Base-by-base conservation (phyloP, 768 basidiomycete species). In the Nevesoporus exiguus region DNA sequence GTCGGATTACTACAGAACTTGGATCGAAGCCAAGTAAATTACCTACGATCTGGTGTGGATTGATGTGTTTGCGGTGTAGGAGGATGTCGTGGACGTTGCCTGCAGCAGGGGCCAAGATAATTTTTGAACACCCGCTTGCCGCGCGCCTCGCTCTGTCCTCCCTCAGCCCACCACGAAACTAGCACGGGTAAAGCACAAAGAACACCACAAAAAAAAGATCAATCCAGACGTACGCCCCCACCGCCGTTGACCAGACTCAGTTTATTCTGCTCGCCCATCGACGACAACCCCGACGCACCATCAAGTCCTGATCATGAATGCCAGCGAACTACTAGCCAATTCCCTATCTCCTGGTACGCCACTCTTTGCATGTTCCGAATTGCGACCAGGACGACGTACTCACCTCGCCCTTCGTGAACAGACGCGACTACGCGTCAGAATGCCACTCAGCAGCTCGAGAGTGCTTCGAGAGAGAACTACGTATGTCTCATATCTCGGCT, bases 401-500 rank as follows among this genome's bases (percentile, higher is more conserved):
- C 50, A 56, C 61, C 61, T 62, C 65, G 40, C 59, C 47, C 52
- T 56, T 54, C 51, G 36, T 62, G 52, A 55, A 39, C 67, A 97
- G 95, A 97, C 78, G 82, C 88, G 59, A 80, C 74, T 74, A 90
- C 88, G 80, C 92, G 95, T 84, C 84, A 93, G 71, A 84, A 84
- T 82, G 95, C 95, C 55, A 89, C 92, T 10, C 81, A 86, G 72
- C 86, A 94, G 73, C 86, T 98, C 57, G 93, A 96, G 76, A 80
- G 73, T 58, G 93, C 91, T 27, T 81, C 90, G 40, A 78, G 83
- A 70, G 90, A 92, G 67, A 94, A 92, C 82, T 97, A 90, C 69
- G 94, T 96, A 66, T 66, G 92, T 74, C 58, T 39, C 53, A 90
- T n/a, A n/a, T 74, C 57, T 40, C 55, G n/a, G 51, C 49, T 56